Conservation (phyloP, 1,139 yeast genomes). For the Yamadazyma aaseri region DNA sequence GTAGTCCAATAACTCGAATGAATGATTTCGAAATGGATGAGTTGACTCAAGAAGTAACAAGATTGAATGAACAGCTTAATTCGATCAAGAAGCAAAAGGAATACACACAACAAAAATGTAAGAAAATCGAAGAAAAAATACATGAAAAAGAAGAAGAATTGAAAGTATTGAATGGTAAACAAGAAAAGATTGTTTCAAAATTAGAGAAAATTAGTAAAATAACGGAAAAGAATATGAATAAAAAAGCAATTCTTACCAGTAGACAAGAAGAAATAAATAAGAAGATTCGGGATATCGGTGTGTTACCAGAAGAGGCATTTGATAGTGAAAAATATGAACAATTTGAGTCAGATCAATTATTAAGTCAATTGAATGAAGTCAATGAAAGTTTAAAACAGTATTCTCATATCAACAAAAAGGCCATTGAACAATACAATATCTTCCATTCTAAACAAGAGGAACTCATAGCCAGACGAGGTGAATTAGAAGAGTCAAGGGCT, state of each 20-base stretch:
- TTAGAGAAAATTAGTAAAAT: conserved; percentile 62
- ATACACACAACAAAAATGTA: conserved; percentile 20
- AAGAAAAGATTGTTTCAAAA: conserved; percentile 50
- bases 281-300: conserved; percentile 80
- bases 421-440: conserved; percentile 77
- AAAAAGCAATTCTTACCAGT: conserved; percentile 56
- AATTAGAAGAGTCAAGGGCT: conserved; percentile 65
- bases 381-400: conserved; percentile 61
- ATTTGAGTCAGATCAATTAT: conserved; percentile 51
- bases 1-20: conserved; percentile 20
- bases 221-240: conserved; percentile 66
- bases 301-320: conserved; percentile 84
- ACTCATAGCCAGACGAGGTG: conserved; percentile 61
- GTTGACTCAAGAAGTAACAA: conserved; percentile 26
- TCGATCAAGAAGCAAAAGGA: conserved; percentile 21
- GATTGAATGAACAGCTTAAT: conserved; percentile 23
- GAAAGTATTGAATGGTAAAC: conserved; percentile 56
- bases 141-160: conserved; percentile 38
- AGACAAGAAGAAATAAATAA: conserved; percentile 73
- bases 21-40: conserved; percentile 44
- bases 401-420: conserved; percentile 84
- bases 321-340: conserved; percentile 38
- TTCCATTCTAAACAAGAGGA: conserved; percentile 75
- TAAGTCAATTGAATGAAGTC: conserved; percentile 54
- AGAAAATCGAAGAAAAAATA: conserved; percentile 32